These are phyloP conservation scores for Podaxis carcinomalis DNA, from an alignment of 768 basidiomycete genomes.

Conservation along the genomic window DNA sequence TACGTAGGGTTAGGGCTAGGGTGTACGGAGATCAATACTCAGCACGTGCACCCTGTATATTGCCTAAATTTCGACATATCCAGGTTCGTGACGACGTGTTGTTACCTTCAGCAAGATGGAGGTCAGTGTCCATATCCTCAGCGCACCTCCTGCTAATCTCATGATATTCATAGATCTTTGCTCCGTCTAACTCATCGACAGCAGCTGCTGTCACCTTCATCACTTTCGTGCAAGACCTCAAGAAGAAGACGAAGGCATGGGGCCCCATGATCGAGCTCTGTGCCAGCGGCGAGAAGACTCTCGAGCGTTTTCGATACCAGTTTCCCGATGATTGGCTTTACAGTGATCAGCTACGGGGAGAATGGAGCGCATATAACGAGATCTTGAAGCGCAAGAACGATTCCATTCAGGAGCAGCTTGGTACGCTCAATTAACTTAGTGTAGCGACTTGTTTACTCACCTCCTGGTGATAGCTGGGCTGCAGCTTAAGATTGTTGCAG, in stretches of 20 bases:
- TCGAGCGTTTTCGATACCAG: slow-evolving; percentile 95
- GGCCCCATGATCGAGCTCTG: slow-evolving; percentile 94
- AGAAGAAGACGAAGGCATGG: slow-evolving; percentile 96
- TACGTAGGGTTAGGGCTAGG: slow-evolving; percentile 10
- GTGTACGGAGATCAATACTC: neutral
- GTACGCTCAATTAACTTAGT: slow-evolving; percentile 39
- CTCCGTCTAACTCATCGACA: slow-evolving; percentile 86
- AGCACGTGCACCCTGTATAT: slow-evolving; percentile 19
- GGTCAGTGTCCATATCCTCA: slow-evolving; percentile 23
- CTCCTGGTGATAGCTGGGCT: slow-evolving; percentile 65
- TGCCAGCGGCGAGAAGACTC: slow-evolving; percentile 91
- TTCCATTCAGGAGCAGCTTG: slow-evolving; percentile 96
- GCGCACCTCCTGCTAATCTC: slow-evolving; percentile 3
- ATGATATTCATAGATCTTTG: slow-evolving; percentile 45
- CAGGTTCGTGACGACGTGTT: slow-evolving; percentile 31
- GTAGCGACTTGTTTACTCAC: neutral
- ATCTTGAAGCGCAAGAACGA: slow-evolving; percentile 97
- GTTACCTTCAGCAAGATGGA: slow-evolving; percentile 34
- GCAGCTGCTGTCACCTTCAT: slow-evolving; percentile 98
- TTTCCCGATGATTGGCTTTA: slow-evolving; percentile 98
- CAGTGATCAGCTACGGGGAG: slow-evolving; percentile 93
- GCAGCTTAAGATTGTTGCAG: slow-evolving; percentile 99
- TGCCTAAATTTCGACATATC: slow-evolving; percentile 18
- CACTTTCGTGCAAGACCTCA: slow-evolving; percentile 98
- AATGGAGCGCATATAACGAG: slow-evolving; percentile 99